Evolutionary conservation across 345 rosid species (phyloP), one percentile per base, ranked within the genome.

Genomic region (Lepidium africanum): DNA sequence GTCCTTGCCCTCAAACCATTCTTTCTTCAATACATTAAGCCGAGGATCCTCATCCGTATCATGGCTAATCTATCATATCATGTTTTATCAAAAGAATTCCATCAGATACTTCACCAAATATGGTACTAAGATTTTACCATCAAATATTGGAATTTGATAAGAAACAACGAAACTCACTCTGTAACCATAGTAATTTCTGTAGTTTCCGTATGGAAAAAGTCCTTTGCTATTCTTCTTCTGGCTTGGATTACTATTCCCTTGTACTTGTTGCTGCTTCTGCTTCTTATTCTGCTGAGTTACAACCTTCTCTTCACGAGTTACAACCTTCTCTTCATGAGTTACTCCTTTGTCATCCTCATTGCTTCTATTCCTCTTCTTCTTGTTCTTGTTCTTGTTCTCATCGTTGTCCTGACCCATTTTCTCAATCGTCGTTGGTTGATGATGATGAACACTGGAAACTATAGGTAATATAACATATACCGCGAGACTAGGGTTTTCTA

Each of bases 141-240:
- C 14, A 65, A 56, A 57, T 21, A 3, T 14, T 19, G 47, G n/a
- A 54, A n/a, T 54, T 25, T 19, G 25, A 21, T 16, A n/a, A 10
- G 0, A 32, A 11, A 48, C 54, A 73, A 21, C 5, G 3, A 33
- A 14, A 52, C 61, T 77, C 65, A 90, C 99, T 7, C 99, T 82
- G 76, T 94, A 94, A 46, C 99, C 99, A 37, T 91, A 94, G 84
- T 94, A 94, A 82, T 71, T 80, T 61, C 76, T 81, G 85, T 94
- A 91, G 54, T 94, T 94, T 5, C 97, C 97, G 62, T 72, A 91
- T 0, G 99, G 93, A 21, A 70, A 86, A 42, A 73, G 79, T 48
- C 77, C 83, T 63, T 84, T 78, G 58, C 69, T 78, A 60, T 82
- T 82, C 81, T 80, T 87, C 38, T 78, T 82, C 61, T 78, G 54